Conservation (phyloP, 305 asterid genomes). For the Andrographis paniculata region DNA sequence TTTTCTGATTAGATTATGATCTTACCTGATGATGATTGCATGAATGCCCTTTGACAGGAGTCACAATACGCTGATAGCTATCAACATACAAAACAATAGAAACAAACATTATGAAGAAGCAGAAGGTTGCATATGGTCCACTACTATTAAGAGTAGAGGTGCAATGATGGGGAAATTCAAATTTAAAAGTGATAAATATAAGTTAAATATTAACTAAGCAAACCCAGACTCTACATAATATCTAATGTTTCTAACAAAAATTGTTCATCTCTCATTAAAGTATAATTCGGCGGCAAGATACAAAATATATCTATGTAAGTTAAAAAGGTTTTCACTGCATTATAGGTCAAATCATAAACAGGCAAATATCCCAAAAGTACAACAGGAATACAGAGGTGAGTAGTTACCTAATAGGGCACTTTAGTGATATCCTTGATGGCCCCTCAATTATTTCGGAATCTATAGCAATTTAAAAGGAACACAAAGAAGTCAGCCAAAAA, state of each 20-base stretch:
- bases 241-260: too few relatives aligned
- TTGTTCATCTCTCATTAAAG: too few relatives aligned
- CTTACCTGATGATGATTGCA: slow-evolving; percentile 92
- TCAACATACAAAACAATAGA: slow-evolving; percentile 10
- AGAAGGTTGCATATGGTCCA: slow-evolving; percentile 3
- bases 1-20: too few relatives aligned
- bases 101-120: too few relatives aligned
- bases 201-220: too few relatives aligned
- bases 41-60: slow-evolving; percentile 77
- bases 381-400: slow-evolving; percentile 11
- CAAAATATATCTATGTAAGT: not conserved
- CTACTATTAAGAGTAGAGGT: not conserved
- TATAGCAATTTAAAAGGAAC: slow-evolving; percentile 17
- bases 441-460: slow-evolving; percentile 79
- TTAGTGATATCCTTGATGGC: slow-evolving; percentile 61
- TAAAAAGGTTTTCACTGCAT: slow-evolving; percentile 1
- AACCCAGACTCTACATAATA: too few relatives aligned
- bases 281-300: too few relatives aligned
- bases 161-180: too few relatives aligned
- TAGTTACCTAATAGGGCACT: slow-evolving; percentile 75
- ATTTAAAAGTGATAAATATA: too few relatives aligned
- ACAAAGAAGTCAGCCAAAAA: slow-evolving; percentile 16
- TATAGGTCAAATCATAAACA: slow-evolving; percentile 4
- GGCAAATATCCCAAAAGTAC: slow-evolving; percentile 11
- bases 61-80: slow-evolving; percentile 60